phyloP scores from a whole-genome alignment of 805 yeast genomes.

The Nakazawaea sp. region DNA sequence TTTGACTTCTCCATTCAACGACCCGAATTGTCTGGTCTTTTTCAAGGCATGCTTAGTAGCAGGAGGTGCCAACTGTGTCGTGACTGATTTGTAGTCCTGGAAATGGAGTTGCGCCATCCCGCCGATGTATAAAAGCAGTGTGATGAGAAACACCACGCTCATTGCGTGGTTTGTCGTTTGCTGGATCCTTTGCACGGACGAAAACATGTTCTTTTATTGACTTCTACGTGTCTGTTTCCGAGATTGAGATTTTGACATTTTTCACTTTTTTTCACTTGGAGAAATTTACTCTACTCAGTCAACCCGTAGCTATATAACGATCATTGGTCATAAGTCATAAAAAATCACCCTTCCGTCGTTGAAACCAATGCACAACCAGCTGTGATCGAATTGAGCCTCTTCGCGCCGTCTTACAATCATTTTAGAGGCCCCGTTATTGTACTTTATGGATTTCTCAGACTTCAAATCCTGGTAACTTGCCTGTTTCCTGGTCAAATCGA shows the following conservation, averaged over 20 bases:
- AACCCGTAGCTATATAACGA: too few relatives aligned
- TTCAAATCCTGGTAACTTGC: slow-evolving; percentile 12
- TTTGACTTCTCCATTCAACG: slow-evolving; percentile 57
- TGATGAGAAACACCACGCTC: slow-evolving; percentile 40
- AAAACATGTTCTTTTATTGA: too few relatives aligned
- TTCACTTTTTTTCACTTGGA: too few relatives aligned
- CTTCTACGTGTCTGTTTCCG: too few relatives aligned
- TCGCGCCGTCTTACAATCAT: slow-evolving; percentile 23
- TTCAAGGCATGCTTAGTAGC: slow-evolving; percentile 4
- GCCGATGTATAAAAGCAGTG: slow-evolving; percentile 38
- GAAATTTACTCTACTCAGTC: too few relatives aligned
- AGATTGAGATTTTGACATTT: too few relatives aligned
- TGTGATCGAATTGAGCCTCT: slow-evolving; percentile 16
- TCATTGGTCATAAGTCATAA: slow-evolving; percentile 12
- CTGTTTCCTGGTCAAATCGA: slow-evolving; percentile 19
- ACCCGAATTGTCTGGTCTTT: slow-evolving; percentile 38
- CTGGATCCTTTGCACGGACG: slow-evolving; percentile 39
- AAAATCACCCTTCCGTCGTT: slow-evolving; percentile 25
- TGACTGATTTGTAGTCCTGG: slow-evolving; percentile 32
- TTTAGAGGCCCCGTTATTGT: slow-evolving; percentile 24
- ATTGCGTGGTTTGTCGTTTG: slow-evolving; percentile 45
- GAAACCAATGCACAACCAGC: slow-evolving; percentile 24
- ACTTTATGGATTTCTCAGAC: slow-evolving; percentile 9
- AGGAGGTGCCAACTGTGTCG: neutral
- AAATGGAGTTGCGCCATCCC: slow-evolving; percentile 42